Evolutionary conservation across 2,329 filamentous ascomycete genomes (phyloP).

Genomic region (Bimuria novae-zelandiae): DNA sequence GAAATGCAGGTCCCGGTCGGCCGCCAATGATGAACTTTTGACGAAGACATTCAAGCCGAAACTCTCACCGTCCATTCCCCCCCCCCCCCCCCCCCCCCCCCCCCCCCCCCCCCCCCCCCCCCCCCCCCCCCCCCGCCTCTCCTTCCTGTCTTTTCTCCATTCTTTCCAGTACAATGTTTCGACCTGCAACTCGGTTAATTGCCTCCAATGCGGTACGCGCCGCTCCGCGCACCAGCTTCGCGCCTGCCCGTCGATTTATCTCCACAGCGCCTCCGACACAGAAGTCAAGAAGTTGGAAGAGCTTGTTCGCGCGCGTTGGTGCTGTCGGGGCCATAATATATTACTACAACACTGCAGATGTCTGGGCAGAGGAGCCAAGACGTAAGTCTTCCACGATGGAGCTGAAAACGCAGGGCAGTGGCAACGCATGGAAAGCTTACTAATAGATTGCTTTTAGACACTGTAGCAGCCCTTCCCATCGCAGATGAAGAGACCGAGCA

Average conservation of each 20-base stretch:
- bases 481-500: constrained; percentile 48
- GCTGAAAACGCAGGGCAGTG: neutral
- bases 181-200: constrained; percentile 54
- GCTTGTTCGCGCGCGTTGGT: constrained; percentile 72
- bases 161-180: constrained; percentile 54
- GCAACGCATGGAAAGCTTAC: constrained; percentile 8
- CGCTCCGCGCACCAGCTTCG: constrained; percentile 44
- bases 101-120: constrained; percentile 24
- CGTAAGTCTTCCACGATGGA: constrained; percentile 58
- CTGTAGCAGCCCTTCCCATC: constrained; percentile 42
- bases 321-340: constrained; percentile 79
- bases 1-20: constrained; percentile 10
- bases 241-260: constrained; percentile 55
- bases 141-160: constrained; percentile 21
- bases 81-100: constrained; percentile 22
- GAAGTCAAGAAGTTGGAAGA: constrained; percentile 82
- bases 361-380: constrained; percentile 81
- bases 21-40: constrained; percentile 10
- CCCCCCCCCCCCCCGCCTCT: constrained; percentile 24
- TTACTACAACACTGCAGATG: constrained; percentile 88
- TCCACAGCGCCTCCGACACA: constrained; percentile 64
- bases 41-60: constrained; percentile 1
- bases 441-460: constrained; percentile 23
- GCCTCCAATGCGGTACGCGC: constrained; percentile 38
- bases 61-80: constrained; percentile 18